Evolutionary conservation across 495 filamentous ascomycete species (phyloP).

Genomic region (Aspergillus ostianus): DNA sequence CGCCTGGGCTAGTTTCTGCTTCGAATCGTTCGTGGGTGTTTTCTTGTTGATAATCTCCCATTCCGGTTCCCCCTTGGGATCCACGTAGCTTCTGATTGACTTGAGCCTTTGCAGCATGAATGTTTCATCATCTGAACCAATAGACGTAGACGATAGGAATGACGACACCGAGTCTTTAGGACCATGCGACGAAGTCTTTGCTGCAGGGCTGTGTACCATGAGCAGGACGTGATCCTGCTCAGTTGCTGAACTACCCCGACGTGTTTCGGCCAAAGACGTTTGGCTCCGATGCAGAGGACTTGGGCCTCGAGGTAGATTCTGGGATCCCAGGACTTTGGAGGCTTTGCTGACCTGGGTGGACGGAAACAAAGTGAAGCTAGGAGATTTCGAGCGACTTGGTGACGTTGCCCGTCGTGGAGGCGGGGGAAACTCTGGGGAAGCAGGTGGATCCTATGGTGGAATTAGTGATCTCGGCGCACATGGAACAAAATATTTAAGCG

Average conservation of each 20-base stretch:
- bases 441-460: conserved; percentile 8
- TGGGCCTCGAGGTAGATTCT: conserved; percentile 39
- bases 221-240: conserved; percentile 17
- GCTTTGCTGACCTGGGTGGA: conserved; percentile 43
- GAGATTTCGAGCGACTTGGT: conserved; percentile 55
- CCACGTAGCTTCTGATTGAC: conserved; percentile 15
- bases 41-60: conserved; percentile 28
- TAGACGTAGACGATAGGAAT: conserved; percentile 19
- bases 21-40: neutral
- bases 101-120: conserved; percentile 19
- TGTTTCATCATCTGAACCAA: conserved; percentile 20
- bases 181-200: neutral
- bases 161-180: conserved; percentile 23
- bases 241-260: conserved; percentile 2
- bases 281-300: conserved; percentile 38
- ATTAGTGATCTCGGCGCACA: neutral
- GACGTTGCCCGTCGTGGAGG: conserved; percentile 57
- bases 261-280: conserved; percentile 8
- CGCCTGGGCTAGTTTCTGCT: conserved; percentile 1
- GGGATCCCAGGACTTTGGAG: conserved; percentile 32
- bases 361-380: conserved; percentile 65
- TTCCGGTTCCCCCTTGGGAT: conserved; percentile 18
- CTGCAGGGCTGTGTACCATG: conserved; percentile 10
- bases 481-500: neutral
- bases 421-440: conserved; percentile 16